Conservation (phyloP, 768 basidiomycete species). For the Lenzites betulinus region DNA sequence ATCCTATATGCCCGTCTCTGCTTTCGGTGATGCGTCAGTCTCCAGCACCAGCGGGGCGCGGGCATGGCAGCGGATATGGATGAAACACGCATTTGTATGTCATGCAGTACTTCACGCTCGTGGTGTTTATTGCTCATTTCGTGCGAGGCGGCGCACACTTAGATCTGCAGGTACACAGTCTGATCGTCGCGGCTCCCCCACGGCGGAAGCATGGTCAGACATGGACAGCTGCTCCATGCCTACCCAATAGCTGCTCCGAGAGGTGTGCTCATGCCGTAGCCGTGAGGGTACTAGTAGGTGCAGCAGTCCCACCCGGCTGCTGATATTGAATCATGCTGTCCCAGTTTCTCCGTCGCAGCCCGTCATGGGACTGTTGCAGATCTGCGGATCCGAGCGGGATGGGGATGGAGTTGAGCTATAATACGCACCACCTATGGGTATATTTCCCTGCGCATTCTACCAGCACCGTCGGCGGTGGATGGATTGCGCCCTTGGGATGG, state of each 20-base stretch:
- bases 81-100: not conserved
- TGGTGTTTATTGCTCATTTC: not conserved
- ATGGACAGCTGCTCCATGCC: not conserved
- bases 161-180: not conserved
- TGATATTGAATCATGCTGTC: not conserved
- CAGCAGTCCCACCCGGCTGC: not conserved
- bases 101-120: not conserved
- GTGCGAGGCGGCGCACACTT: not conserved
- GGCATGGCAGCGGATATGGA: not conserved
- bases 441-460: not conserved
- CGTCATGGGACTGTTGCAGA: conserved; percentile 10
- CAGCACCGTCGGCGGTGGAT: not conserved
- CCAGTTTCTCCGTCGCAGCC: conserved; percentile 2
- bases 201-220: not conserved
- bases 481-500: not conserved
- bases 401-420: not conserved
- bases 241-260: not conserved
- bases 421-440: not conserved
- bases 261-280: not conserved
- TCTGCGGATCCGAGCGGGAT: not conserved
- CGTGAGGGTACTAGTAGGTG: not conserved
- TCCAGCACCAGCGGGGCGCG: not conserved
- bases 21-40: not conserved
- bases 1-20: not conserved
- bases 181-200: not conserved